A percentile compares a stretch with the other conserved stretches of the same genome.
Evolutionary conservation across 345 rosid genomes (phyloP).

Genomic region (Melaleuca alternifolia): DNA sequence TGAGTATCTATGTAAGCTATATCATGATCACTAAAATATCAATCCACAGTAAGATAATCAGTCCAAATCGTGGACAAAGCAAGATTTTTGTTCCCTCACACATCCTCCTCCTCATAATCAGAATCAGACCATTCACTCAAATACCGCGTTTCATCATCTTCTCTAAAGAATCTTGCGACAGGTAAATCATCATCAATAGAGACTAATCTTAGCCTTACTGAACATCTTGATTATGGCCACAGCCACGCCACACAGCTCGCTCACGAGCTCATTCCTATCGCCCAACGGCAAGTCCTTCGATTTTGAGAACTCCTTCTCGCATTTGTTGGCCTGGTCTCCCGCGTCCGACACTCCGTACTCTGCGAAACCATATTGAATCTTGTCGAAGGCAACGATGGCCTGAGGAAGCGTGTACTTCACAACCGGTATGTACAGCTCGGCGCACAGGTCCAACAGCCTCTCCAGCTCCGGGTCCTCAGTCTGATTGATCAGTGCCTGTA

Average conservation of each 20-base stretch:
- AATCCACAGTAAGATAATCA: not conserved
- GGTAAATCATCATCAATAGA: not conserved
- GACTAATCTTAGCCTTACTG: conserved; percentile 1
- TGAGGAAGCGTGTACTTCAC: conserved; percentile 81
- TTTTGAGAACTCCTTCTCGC: conserved; percentile 49
- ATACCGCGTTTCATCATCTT: not conserved
- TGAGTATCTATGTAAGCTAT: not conserved
- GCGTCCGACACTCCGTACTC: conserved; percentile 48
- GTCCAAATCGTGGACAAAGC: not conserved
- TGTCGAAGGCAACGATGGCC: conserved; percentile 49
- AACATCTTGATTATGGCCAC: conserved; percentile 47
- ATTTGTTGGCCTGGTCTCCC: conserved; percentile 43
- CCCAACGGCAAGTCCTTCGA: conserved; percentile 24
- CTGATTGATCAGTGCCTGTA: conserved; percentile 27
- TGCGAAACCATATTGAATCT: conserved; percentile 50
- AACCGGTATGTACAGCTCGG: conserved; percentile 77
- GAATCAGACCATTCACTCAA: not conserved
- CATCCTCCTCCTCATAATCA: not conserved
- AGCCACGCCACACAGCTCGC: conserved; percentile 53
- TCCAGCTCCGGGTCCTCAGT: conserved; percentile 42
- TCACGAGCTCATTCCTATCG: conserved; percentile 38
- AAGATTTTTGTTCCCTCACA: not conserved
- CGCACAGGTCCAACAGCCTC: conserved; percentile 63
- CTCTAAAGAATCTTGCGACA: not conserved
- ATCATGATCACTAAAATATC: not conserved